Base-by-base conservation (phyloP, 2,329 filamentous ascomycete genomes). In the Sclerotinia borealis region DNA sequence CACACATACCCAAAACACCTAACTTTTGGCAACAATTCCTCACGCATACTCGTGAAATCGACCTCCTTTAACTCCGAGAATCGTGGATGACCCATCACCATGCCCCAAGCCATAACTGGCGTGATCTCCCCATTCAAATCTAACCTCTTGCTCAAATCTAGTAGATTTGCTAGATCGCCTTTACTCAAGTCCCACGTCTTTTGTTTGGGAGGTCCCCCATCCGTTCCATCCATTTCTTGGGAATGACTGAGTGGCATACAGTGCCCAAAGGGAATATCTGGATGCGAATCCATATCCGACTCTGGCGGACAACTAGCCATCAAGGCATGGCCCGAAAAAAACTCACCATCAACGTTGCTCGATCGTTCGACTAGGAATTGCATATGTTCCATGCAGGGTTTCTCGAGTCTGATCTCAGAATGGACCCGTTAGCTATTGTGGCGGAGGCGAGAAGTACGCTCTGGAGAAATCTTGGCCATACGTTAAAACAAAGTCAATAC, bases 81-180 rank as follows among this genome's bases (percentile, higher is more conserved):
- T 66, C 88, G 81, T 43, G 89, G 85, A 75, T 95, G 88, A 51
- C 81, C 83, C 66, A 92, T 79, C 56, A 98, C 83, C 77, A 91
- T 89, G 56, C 91, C 89, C 86, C 95, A 93, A 0, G 93, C 93
- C 91, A 96, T 96, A 68, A 97, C 90, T 0, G 95, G 95, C 22
- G 93, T 98, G 71, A 98, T 91, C 77, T 96, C 91, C 59, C 92
- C 92, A 66, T 95, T 91, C 2, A 95, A 85, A 70, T 95, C 88
- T 31, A 97, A 81, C 70, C 88, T 86, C 70, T 87, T 85, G 77
- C 92, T 96, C 62, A 97, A 82, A 73, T 96, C 90, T 65, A 97
- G 83, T 61, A 98, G 80, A 61, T 90, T 96, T 59, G 87, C 80
- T 56, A 99, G 81, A 72, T 95, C 91, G 43, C 83, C 84, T 74